These are phyloP conservation scores for Lotmaria passim DNA, from an alignment of 208 protist genomes.

Conservation along the genomic window DNA sequence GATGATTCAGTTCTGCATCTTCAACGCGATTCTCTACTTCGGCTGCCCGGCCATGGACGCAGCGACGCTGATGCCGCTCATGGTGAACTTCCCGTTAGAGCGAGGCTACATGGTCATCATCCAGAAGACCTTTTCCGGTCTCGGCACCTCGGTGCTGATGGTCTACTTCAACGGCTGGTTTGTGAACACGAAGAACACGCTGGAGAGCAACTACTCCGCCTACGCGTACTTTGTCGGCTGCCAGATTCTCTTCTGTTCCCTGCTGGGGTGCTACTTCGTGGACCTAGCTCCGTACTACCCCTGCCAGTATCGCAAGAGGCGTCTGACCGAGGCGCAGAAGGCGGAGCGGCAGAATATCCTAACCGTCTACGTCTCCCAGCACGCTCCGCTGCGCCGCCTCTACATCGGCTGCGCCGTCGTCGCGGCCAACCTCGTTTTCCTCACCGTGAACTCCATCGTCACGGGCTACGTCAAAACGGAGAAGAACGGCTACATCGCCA, in stretches of 20 bases:
- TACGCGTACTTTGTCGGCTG: slow-evolving; percentile 68
- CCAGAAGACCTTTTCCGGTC: slow-evolving; percentile 81
- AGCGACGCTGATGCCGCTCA: slow-evolving; percentile 74
- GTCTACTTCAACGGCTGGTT: slow-evolving; percentile 86
- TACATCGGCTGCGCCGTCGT: slow-evolving; percentile 59
- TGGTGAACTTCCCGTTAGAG: slow-evolving; percentile 82
- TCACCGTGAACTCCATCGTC: slow-evolving; percentile 58
- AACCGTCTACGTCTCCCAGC: slow-evolving; percentile 57
- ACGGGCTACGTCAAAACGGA: slow-evolving; percentile 50
- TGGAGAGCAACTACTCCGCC: slow-evolving; percentile 54
- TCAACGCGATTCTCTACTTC: slow-evolving; percentile 69
- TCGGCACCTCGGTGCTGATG: slow-evolving; percentile 80
- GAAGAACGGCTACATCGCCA: slow-evolving; percentile 42
- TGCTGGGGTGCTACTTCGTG: slow-evolving; percentile 53
- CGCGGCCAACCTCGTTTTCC: slow-evolving; percentile 48
- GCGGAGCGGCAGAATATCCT: slow-evolving; percentile 49
- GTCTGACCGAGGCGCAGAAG: slow-evolving; percentile 42
- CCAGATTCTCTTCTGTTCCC: slow-evolving; percentile 42
- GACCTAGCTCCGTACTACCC: slow-evolving; percentile 66
- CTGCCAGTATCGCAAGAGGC: slow-evolving; percentile 50
- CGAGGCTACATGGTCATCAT: slow-evolving; percentile 80
- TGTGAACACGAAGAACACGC: slow-evolving; percentile 19
- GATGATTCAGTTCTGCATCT: slow-evolving; percentile 65
- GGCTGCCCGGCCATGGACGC: slow-evolving; percentile 69
- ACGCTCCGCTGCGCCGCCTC: slow-evolving; percentile 48